phyloP scores from a whole-genome alignment of 768 basidiomycete species.

The Polyporus arcularius region DNA sequence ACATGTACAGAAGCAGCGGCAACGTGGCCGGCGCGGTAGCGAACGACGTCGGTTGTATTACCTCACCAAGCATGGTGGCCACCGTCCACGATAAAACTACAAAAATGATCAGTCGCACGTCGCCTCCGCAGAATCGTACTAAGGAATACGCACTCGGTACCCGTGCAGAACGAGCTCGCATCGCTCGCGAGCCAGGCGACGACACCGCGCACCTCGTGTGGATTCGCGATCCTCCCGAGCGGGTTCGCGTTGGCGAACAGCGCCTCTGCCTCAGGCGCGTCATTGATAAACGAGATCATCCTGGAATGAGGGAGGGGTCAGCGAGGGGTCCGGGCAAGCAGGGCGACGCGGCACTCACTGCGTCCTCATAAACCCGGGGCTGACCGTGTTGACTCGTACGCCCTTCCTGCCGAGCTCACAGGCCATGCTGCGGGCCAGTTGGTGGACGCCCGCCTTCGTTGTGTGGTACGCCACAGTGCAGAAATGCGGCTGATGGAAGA shows the following conservation, averaged over 20 bases:
- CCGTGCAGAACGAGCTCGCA: slow-evolving; percentile 70
- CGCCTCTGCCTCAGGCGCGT: slow-evolving; percentile 26
- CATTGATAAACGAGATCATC: slow-evolving; percentile 58
- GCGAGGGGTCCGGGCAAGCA: neutral
- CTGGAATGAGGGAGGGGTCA: neutral
- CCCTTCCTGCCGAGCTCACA: slow-evolving; percentile 65
- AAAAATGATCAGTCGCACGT: no score
- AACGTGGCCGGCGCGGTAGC: no score
- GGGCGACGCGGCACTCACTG: slow-evolving; percentile 33
- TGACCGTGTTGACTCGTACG: slow-evolving; percentile 73
- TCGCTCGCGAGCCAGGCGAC: slow-evolving; percentile 49
- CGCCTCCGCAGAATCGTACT: no score
- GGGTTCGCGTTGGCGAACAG: slow-evolving; percentile 54
- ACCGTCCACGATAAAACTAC: no score
- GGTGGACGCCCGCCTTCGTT: slow-evolving; percentile 71
- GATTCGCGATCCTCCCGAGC: slow-evolving; percentile 61
- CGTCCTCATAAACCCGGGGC: slow-evolving; percentile 65
- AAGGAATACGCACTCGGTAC: slow-evolving; percentile 54
- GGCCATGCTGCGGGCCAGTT: slow-evolving; percentile 78
- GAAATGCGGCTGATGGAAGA: slow-evolving; percentile 21
- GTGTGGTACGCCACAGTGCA: slow-evolving; percentile 56
- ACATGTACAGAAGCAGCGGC: no score
- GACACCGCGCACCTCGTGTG: slow-evolving; percentile 73
- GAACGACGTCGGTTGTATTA: no score
- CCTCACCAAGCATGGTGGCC: no score